Evolutionary conservation across 495 filamentous ascomycete genomes (phyloP).

Genomic region (Penicillium alfredii): DNA sequence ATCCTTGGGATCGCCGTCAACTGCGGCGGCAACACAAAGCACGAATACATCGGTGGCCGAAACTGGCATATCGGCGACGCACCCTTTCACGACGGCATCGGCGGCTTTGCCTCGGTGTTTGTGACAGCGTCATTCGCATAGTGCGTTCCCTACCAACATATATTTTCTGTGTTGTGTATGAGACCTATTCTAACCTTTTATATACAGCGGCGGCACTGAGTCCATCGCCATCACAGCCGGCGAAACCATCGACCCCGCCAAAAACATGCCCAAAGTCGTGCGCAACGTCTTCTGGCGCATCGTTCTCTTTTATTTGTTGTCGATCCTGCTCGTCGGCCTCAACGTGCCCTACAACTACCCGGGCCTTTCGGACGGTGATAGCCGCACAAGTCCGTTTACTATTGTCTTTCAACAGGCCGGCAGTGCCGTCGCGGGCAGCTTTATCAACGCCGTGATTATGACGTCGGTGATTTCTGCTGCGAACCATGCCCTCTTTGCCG

Average conservation of each 20-base stretch:
- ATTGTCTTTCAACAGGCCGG: slow-evolving; percentile 48
- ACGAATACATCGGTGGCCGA: slow-evolving; percentile 42
- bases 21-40: slow-evolving; percentile 41
- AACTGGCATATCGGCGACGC: slow-evolving; percentile 42
- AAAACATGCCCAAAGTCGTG: slow-evolving; percentile 44
- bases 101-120: slow-evolving; percentile 49
- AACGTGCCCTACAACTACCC: slow-evolving; percentile 51
- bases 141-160: slow-evolving; percentile 18
- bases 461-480: slow-evolving; percentile 48
- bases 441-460: slow-evolving; percentile 54
- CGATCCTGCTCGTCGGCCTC: slow-evolving; percentile 44
- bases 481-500: slow-evolving; percentile 51
- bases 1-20: slow-evolving; percentile 48
- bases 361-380: slow-evolving; percentile 32
- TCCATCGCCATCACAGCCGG: slow-evolving; percentile 53
- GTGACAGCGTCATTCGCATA: slow-evolving; percentile 48
- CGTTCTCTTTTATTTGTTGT: slow-evolving; percentile 47
- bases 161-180: neutral
- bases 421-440: slow-evolving; percentile 43
- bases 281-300: slow-evolving; percentile 52
- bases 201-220: slow-evolving; percentile 50
- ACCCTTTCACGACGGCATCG: slow-evolving; percentile 49
- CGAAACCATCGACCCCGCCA: slow-evolving; percentile 45
- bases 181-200: slow-evolving; percentile 5
- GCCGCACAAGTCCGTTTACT: slow-evolving; percentile 47